A percentile compares a stretch with the other conserved stretches of the same genome.
These are phyloP conservation scores for Chlamydomonas schloesseri DNA, from an alignment of 139 green algal genomes.

Conservation along the genomic window DNA sequence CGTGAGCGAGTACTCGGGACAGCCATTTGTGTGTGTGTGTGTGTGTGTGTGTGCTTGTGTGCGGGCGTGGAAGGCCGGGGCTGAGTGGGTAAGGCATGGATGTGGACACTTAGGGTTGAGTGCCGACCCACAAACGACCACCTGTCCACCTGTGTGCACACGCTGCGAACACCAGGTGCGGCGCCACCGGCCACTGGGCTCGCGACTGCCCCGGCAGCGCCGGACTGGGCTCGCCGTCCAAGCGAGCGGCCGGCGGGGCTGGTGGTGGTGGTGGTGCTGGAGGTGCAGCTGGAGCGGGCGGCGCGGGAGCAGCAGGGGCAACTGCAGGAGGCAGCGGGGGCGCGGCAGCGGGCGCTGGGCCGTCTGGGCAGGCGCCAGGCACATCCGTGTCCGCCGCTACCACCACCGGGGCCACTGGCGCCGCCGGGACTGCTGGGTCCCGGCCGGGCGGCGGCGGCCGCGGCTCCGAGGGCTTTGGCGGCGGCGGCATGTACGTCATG, in stretches of 20 bases:
- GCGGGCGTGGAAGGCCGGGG: too few relatives aligned
- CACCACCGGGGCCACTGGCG: not conserved
- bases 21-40: too few relatives aligned
- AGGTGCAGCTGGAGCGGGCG: not conserved
- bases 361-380: not conserved
- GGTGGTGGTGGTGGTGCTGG: too few relatives aligned
- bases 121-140: too few relatives aligned
- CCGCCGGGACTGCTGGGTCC: not conserved
- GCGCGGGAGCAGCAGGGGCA: not conserved
- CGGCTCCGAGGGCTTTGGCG: not conserved
- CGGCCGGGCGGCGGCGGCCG: not conserved
- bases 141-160: too few relatives aligned
- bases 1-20: too few relatives aligned
- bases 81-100: too few relatives aligned
- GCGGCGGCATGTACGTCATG: slow-evolving; percentile 18
- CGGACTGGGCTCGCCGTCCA: not conserved
- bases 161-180: too few relatives aligned
- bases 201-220: slow-evolving; percentile 55
- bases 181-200: slow-evolving; percentile 66
- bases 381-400: not conserved
- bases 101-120: too few relatives aligned
- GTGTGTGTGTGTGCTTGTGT: too few relatives aligned
- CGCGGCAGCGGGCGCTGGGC: not conserved
- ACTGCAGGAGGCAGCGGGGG: not conserved
- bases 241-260: too few relatives aligned